Conservation (phyloP, 805 yeast species). For the Teunomyces kruisii region DNA sequence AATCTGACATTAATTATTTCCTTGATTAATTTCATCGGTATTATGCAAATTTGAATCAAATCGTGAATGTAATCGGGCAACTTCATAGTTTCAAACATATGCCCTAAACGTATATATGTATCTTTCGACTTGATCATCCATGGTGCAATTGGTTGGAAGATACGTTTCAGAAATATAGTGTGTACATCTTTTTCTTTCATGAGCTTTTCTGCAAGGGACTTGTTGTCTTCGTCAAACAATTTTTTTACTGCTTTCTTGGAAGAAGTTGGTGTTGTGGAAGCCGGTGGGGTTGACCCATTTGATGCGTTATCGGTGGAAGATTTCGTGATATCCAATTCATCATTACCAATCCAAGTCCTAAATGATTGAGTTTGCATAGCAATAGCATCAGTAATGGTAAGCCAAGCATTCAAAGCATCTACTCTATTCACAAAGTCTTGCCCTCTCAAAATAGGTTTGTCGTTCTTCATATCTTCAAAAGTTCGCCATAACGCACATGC, state of each 20-base stretch:
- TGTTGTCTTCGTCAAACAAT: slow-evolving; percentile 57
- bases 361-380: slow-evolving; percentile 60
- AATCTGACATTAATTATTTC: slow-evolving; percentile 76
- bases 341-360: slow-evolving; percentile 81
- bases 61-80: slow-evolving; percentile 71
- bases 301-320: slow-evolving; percentile 22
- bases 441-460: slow-evolving; percentile 68
- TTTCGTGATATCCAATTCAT: slow-evolving; percentile 63
- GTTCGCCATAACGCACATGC: slow-evolving; percentile 81
- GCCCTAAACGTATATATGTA: slow-evolving; percentile 63
- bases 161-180: slow-evolving; percentile 65
- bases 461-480: slow-evolving; percentile 70
- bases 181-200: slow-evolving; percentile 78
- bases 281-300: slow-evolving; percentile 13
- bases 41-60: slow-evolving; percentile 62
- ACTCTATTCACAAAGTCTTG: slow-evolving; percentile 63
- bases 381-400: slow-evolving; percentile 68
- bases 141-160: slow-evolving; percentile 69
- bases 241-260: slow-evolving; percentile 18
- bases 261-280: slow-evolving; percentile 10
- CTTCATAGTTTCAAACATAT: slow-evolving; percentile 62
- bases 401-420: slow-evolving; percentile 84
- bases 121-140: slow-evolving; percentile 80
- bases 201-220: slow-evolving; percentile 77
- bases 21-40: slow-evolving; percentile 77